Conservation (phyloP, 202 grass and related monocot species). For the Musa balbisiana region DNA sequence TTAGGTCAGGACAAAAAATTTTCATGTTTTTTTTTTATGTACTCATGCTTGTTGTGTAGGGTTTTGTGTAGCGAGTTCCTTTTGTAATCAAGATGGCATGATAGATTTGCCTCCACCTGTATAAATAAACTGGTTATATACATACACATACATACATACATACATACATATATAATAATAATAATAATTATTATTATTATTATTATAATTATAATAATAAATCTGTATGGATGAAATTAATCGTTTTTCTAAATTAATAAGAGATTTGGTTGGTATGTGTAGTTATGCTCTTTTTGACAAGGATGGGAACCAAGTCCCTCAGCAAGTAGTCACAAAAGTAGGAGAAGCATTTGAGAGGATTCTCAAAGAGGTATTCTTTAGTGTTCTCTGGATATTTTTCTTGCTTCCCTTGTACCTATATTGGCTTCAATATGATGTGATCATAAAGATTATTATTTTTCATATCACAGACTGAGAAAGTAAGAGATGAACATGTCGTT, state of each 20-base stretch:
- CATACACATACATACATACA: too few species aligned
- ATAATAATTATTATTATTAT: too few species aligned
- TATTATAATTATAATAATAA: too few species aligned
- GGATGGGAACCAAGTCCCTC: constrained; percentile 65
- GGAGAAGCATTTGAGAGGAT: constrained; percentile 90
- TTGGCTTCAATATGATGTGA: background rate
- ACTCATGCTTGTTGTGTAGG: too few species aligned
- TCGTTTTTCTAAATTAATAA: background rate
- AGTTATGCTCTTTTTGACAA: constrained; percentile 95
- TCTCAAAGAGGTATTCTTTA: constrained; percentile 70
- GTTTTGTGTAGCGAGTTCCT: too few species aligned
- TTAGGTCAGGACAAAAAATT: too few species aligned
- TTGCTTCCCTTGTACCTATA: background rate
- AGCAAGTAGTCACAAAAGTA: constrained; percentile 67
- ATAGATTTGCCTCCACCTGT: too few species aligned
- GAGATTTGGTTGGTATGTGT: constrained; percentile 1
- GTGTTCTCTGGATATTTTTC: background rate
- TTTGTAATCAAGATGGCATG: too few species aligned
- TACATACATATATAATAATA: too few species aligned
- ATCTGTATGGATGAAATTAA: background rate
- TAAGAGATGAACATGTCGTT: constrained; percentile 62
- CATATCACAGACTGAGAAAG: constrained; percentile 45
- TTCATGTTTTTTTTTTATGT: too few species aligned
- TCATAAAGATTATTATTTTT: background rate
- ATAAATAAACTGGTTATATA: too few species aligned